Evolutionary conservation across 2,329 filamentous ascomycete species (phyloP), one percentile per base, ranked within the genome.

Genomic region (Escovopsis sp.): DNA sequence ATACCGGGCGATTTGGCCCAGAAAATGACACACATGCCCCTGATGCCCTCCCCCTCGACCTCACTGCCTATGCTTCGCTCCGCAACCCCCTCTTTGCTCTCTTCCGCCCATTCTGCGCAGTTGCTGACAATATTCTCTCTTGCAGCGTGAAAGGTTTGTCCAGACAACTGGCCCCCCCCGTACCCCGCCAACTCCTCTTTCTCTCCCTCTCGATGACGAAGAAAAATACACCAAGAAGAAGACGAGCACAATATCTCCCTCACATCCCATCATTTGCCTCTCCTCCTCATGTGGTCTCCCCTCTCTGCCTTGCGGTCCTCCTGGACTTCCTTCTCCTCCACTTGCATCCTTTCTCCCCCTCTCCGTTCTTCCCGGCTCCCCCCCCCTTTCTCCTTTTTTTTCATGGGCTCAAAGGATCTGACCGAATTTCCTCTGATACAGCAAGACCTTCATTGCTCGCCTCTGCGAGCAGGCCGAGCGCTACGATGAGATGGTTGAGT

Each of bases 381-480:
- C 43, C 30, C 39, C 39, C 30, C 42, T 34, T 35, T 38, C 12
- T 33, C 10, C 32, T 8, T n/a, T n/a, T n/a, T n/a, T n/a, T n/a
- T n/a, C 23, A 10, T 35, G 32, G 41, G 28, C 36, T 36, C 26
- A 33, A 36, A 28, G 26, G 36, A 30, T 41, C 44, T 46, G 42
- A 46, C 44, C 38, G 44, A 39, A n/a, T 15, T 28, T 45, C 38
- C 19, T 30, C 5, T 30, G 5, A 6, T 30, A 64, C 66, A 94
- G 87, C 83, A 96, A 96, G 82, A 96, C 91, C 65, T 96, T 96
- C 79, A 86, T 96, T 68, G 91, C 91, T 69, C 82, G 91, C 74
- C 87, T 98, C 66, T 96, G 91, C 77, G 91, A 96, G 85, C 91
- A 98, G 81, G 91, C 91, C 66, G 91, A 96, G 79, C 89, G 89